These are phyloP conservation scores for Trichoderma brevicompactum DNA, from an alignment of 2,329 filamentous ascomycete species.

Conservation along the genomic window DNA sequence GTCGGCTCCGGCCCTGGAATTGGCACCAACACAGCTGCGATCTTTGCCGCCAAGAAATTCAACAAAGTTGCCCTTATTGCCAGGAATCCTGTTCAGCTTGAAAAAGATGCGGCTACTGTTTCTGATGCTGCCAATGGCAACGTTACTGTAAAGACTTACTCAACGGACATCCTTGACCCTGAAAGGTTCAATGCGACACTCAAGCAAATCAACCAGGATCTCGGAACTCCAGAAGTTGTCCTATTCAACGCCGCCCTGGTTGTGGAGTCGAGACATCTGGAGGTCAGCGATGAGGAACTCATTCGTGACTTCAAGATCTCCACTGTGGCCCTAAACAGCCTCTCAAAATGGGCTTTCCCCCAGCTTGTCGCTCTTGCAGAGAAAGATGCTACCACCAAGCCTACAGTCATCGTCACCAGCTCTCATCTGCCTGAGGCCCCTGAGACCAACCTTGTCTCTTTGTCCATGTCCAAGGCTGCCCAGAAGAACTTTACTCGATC, in stretches of 20 bases:
- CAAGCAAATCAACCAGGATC: slow-evolving; percentile 45
- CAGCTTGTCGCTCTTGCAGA: slow-evolving; percentile 43
- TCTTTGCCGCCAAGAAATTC: slow-evolving; percentile 83
- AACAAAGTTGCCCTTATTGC: slow-evolving; percentile 58
- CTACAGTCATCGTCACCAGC: slow-evolving; percentile 54
- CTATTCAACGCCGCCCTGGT: slow-evolving; percentile 59
- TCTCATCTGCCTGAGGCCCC: slow-evolving; percentile 53
- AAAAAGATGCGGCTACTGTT: slow-evolving; percentile 42
- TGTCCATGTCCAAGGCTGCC: slow-evolving; percentile 56
- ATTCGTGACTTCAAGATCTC: slow-evolving; percentile 56
- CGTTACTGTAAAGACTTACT: slow-evolving; percentile 48
- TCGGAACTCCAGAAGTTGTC: slow-evolving; percentile 52
- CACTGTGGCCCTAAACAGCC: slow-evolving; percentile 52
- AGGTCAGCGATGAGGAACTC: slow-evolving; percentile 49
- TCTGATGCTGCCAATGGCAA: slow-evolving; percentile 35
- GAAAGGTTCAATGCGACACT: slow-evolving; percentile 45
- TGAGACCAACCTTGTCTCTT: slow-evolving; percentile 51
- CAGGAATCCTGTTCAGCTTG: slow-evolving; percentile 48
- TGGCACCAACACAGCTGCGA: slow-evolving; percentile 85
- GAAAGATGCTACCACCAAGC: slow-evolving; percentile 40
- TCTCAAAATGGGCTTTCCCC: slow-evolving; percentile 53
- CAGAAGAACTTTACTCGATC: slow-evolving; percentile 56
- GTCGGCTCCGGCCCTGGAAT: slow-evolving; percentile 92
- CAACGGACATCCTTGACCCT: slow-evolving; percentile 50
- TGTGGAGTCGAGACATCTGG: slow-evolving; percentile 46